A percentile compares a stretch with the other conserved stretches of the same genome.
Conservation (phyloP, 371 early-diverging fungal genomes). For the Paraphysoderma sedebokerense region DNA sequence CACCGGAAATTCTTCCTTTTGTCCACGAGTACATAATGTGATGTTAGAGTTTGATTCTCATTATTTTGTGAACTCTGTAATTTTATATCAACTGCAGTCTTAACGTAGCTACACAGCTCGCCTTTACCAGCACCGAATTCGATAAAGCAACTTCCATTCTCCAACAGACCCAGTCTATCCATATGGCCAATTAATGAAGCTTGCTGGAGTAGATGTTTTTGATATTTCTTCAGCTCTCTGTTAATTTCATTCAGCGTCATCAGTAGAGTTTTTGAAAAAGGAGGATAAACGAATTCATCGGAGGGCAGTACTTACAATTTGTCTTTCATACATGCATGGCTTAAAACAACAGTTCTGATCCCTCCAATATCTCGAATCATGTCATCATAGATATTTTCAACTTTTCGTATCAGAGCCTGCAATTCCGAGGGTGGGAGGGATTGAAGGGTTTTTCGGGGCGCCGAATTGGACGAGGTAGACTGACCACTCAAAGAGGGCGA, state of each 20-base stretch:
- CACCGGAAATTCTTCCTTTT: no score
- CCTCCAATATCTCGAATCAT: slow-evolving; percentile 11
- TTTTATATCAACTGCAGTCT: no score
- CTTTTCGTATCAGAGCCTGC: slow-evolving; percentile 23
- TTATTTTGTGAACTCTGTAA: no score
- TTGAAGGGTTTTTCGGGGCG: slow-evolving; percentile 22
- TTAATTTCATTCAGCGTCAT: not conserved
- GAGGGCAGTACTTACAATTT: slow-evolving; percentile 20
- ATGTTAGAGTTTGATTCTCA: no score
- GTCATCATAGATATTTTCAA: slow-evolving; percentile 15
- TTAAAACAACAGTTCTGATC: slow-evolving; percentile 21
- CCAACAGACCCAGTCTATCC: slow-evolving; percentile 34
- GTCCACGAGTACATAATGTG: no score
- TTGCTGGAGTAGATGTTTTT: slow-evolving; percentile 5
- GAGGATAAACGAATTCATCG: not conserved
- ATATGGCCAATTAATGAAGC: slow-evolving; percentile 69
- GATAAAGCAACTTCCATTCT: slow-evolving; percentile 32
- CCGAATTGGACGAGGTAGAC: slow-evolving; percentile 11
- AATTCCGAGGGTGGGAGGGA: slow-evolving; percentile 20
- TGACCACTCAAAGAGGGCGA: slow-evolving; percentile 1
- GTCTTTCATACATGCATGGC: slow-evolving; percentile 27
- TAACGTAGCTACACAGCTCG: slow-evolving; percentile 1
- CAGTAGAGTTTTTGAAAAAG: not conserved
- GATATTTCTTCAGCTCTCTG: not conserved
- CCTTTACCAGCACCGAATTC: slow-evolving; percentile 78